Conservation (phyloP, 106 monocot species). For the Narthecium ossifragum region DNA sequence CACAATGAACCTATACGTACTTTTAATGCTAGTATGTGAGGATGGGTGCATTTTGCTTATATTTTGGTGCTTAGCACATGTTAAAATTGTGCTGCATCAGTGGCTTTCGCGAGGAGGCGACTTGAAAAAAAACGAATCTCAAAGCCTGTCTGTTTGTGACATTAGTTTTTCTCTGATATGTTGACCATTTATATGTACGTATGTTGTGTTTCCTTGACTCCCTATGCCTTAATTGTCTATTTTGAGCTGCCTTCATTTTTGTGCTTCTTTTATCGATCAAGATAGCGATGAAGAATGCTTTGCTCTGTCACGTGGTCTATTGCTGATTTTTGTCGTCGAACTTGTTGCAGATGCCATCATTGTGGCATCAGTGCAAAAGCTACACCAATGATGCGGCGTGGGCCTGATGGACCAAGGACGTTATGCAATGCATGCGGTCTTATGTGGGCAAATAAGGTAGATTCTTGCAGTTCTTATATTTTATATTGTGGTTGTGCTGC, state of each 20-base stretch:
- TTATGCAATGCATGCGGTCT: conserved; percentile 78
- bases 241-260: background rate
- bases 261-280: background rate
- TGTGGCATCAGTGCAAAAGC: conserved; percentile 44
- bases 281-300: background rate
- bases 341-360: conserved; percentile 55
- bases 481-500: background rate
- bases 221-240: no score
- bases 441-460: conserved; percentile 83
- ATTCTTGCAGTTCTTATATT: background rate
- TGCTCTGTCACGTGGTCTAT: background rate
- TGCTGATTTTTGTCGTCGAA: background rate
- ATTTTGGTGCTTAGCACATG: no score
- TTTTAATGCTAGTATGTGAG: no score
- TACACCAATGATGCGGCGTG: conserved; percentile 76
- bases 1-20: no score
- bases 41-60: no score
- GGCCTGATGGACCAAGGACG: conserved; percentile 71
- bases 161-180: background rate
- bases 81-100: no score
- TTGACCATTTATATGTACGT: background rate
- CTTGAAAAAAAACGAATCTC: no score
- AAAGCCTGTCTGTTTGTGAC: background rate
- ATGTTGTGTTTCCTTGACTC: background rate
- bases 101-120: no score